Conservation (phyloP, 1,284 basidiomycete species). For the Tremellales sp. region DNA sequence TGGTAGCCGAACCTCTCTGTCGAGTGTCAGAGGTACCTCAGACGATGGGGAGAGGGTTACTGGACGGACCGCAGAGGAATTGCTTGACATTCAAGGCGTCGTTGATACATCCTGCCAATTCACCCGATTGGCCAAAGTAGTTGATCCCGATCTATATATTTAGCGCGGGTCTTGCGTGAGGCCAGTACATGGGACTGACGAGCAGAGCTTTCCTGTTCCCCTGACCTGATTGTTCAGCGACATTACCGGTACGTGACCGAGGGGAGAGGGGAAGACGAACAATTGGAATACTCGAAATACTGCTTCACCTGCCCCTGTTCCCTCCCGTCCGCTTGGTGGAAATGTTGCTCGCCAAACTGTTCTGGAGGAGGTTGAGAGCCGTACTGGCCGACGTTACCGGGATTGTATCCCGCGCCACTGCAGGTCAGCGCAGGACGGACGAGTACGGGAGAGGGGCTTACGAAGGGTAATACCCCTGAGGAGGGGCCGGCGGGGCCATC, state of each 20-base stretch:
- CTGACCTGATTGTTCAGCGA: constrained; percentile 16
- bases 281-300: constrained; percentile 82
- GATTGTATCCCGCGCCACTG: constrained; percentile 10
- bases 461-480: constrained; percentile 11
- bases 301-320: constrained; percentile 51
- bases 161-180: not conserved
- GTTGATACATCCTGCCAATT: constrained; percentile 79
- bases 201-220: constrained; percentile 38
- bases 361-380: constrained; percentile 4
- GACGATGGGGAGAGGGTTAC: not conserved
- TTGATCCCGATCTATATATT: constrained; percentile 56
- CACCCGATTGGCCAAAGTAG: constrained; percentile 62
- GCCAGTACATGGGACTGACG: constrained; percentile 9
- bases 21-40: not conserved
- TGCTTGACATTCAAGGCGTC: constrained; percentile 71
- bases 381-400: constrained; percentile 5
- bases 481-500: constrained; percentile 3
- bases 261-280: constrained; percentile 32
- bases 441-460: not conserved
- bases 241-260: not conserved
- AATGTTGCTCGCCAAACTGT: not conserved
- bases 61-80: constrained; percentile 62
- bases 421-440: not conserved
- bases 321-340: constrained; percentile 1
- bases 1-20: constrained; percentile 66